Base-by-base conservation (phyloP, 1,139 yeast genomes). In the Blastobotrys petasosporus region DNA sequence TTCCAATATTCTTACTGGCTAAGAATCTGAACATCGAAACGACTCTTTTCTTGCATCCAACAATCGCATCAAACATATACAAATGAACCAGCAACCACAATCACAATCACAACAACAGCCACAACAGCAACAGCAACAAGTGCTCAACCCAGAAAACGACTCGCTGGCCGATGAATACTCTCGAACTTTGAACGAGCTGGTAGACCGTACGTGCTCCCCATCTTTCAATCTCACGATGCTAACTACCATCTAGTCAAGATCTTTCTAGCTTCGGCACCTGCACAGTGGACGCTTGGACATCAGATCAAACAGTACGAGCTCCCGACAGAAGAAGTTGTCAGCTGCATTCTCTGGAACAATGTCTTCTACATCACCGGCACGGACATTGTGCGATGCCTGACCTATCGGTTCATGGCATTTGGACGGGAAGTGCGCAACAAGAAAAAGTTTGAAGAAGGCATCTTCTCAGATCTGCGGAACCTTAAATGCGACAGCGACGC, bases 361-460 rank as follows among this genome's bases (percentile, higher is more conserved):
- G 71, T 90, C 15, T 92, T 85, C 62, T 88, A 85, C 65, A 77
- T 92, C 44, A 90, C 97, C 1, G 98, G 98, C 5, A 92, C 97
- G 0, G 98, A 92, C 69, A 90, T 92, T 49, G 96, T 92, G 37
- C 78, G 96, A 49, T 85, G 95, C 63, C 79, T 94, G 45, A 85
- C 90, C 23, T 92, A 85, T 65, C 80, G 94, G 55, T 85, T 92
- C 69, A 83, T 83, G 58, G 92, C 88, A 56, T 86, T 92, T 68
- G 98, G 98, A 2, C 72, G 97, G 48, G 78, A 78, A 54, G 82
- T 92, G 40, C 66, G 79, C 33, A 96, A 92, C 64, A 73, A 94
- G 54, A 90, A 92, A 67, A 92, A 92, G 68, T 92, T 92, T 62
- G 98, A 92, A 69, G 98, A 92, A 68, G 97, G 97, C 33, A 81